These are phyloP conservation scores for Silene latifolia DNA, from an alignment of 148 eudicot genomes.

Conservation along the genomic window DNA sequence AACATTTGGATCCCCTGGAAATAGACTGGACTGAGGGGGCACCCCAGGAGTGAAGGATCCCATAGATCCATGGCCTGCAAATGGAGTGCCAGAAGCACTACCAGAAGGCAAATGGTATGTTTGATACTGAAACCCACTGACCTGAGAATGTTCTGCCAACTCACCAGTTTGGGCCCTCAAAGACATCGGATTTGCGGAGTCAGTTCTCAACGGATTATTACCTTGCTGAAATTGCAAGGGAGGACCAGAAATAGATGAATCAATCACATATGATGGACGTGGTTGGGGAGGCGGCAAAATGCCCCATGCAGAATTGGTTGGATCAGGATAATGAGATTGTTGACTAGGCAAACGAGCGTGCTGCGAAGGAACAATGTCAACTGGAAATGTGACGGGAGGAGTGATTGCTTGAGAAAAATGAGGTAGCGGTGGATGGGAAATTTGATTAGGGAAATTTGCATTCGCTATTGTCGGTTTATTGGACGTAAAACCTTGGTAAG, in stretches of 20 bases:
- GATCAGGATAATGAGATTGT: constrained; percentile 41
- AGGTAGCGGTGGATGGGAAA: constrained; percentile 33
- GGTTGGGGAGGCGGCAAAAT: constrained; percentile 48
- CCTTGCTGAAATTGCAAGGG: constrained; percentile 50
- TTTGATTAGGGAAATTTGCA: constrained; percentile 30
- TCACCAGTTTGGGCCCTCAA: constrained; percentile 35
- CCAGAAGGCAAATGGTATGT: constrained; percentile 32
- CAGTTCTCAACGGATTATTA: constrained; percentile 39
- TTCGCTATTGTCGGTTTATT: constrained; percentile 20
- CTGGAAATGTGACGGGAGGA: constrained; percentile 23
- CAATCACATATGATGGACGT: constrained; percentile 33
- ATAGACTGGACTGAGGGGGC: constrained; percentile 21
- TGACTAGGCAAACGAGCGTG: constrained; percentile 41
- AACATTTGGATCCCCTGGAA: constrained; percentile 24
- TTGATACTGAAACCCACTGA: constrained; percentile 39
- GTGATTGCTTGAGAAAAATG: constrained; percentile 30
- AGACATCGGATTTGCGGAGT: constrained; percentile 34
- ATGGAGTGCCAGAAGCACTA: constrained; percentile 32
- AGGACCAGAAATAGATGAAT: constrained; percentile 30
- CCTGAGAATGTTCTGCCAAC: constrained; percentile 36
- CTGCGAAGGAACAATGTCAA: constrained; percentile 34
- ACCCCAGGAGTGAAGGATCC: constrained; percentile 33
- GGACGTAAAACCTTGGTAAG: constrained; percentile 16
- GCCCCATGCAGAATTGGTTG: constrained; percentile 44
- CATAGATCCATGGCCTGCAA: constrained; percentile 32